These are phyloP conservation scores for Ophiostoma ips DNA, from an alignment of 2,329 filamentous ascomycete species.

Conservation along the genomic window DNA sequence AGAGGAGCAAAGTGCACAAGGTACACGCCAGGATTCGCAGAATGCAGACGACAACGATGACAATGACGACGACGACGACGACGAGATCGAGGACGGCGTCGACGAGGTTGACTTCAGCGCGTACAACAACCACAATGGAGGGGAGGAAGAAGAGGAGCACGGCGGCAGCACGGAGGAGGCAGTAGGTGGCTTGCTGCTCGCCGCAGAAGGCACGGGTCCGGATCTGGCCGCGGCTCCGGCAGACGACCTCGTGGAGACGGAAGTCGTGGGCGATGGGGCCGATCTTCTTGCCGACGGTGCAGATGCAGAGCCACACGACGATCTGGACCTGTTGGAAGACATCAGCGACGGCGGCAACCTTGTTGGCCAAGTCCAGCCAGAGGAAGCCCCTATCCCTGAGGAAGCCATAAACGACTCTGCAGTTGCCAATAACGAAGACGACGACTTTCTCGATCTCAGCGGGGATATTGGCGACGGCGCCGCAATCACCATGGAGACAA, in stretches of 20 bases:
- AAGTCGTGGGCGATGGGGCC: background rate
- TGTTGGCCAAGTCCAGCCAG: slow-evolving; percentile 2
- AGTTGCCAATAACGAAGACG: slow-evolving; percentile 1
- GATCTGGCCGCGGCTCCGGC: background rate
- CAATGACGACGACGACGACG: slow-evolving; percentile 8
- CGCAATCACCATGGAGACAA: background rate
- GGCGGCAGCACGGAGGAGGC: slow-evolving; percentile 5
- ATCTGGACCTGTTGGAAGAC: slow-evolving; percentile 9
- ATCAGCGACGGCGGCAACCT: background rate
- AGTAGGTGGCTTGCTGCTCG: background rate
- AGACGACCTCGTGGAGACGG: background rate
- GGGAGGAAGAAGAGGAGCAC: slow-evolving; percentile 7
- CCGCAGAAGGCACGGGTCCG: background rate
- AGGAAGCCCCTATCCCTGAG: background rate
- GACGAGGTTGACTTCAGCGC: slow-evolving; percentile 4
- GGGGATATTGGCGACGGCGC: slow-evolving; percentile 4
- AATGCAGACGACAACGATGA: slow-evolving; percentile 2
- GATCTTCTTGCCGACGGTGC: background rate
- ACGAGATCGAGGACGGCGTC: slow-evolving; percentile 8
- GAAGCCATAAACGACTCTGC: background rate
- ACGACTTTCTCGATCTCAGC: slow-evolving; percentile 11
- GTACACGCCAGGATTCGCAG: background rate
- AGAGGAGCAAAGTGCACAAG: background rate
- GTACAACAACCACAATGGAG: background rate
- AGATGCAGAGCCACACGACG: slow-evolving; percentile 1